phyloP scores from a whole-genome alignment of 306 rosid genomes.

The Acacia confusa region DNA sequence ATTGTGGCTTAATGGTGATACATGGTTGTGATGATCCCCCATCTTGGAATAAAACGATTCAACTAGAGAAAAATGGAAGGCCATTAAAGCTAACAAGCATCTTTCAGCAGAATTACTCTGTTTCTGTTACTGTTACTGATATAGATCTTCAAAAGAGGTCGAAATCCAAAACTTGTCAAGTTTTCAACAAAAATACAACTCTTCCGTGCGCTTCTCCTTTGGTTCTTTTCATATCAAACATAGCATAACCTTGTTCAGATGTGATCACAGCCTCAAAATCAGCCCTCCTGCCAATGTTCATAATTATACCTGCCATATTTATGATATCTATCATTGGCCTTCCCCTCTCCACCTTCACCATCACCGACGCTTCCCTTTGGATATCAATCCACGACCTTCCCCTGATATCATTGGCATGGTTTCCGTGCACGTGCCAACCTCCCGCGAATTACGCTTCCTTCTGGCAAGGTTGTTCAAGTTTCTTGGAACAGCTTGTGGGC shows the following conservation, averaged over 20 bases:
- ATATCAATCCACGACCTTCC: too few relatives aligned
- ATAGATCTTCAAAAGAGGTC: neutral
- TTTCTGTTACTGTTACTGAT: neutral
- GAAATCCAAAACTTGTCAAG: neutral
- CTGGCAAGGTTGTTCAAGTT: too few relatives aligned
- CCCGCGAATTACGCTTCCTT: too few relatives aligned
- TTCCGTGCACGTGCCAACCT: too few relatives aligned
- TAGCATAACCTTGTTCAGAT: neutral
- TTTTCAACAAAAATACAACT: neutral
- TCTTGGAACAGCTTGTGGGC: too few relatives aligned
- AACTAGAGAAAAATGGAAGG: conserved; percentile 5
- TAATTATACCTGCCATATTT: neutral
- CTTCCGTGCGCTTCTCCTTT: neutral
- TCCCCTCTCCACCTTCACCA: too few relatives aligned
- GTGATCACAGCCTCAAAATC: neutral
- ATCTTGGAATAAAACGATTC: neutral
- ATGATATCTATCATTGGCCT: neutral
- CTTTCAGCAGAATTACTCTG: neutral
- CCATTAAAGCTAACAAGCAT: neutral
- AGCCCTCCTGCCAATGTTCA: neutral
- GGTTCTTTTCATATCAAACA: neutral
- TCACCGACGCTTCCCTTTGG: too few relatives aligned
- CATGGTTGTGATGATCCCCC: neutral
- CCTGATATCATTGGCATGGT: too few relatives aligned
- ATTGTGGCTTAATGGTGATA: neutral